These are phyloP conservation scores for Colletotrichum liriopes DNA, from an alignment of 2,329 filamentous ascomycete genomes.

Conservation along the genomic window DNA sequence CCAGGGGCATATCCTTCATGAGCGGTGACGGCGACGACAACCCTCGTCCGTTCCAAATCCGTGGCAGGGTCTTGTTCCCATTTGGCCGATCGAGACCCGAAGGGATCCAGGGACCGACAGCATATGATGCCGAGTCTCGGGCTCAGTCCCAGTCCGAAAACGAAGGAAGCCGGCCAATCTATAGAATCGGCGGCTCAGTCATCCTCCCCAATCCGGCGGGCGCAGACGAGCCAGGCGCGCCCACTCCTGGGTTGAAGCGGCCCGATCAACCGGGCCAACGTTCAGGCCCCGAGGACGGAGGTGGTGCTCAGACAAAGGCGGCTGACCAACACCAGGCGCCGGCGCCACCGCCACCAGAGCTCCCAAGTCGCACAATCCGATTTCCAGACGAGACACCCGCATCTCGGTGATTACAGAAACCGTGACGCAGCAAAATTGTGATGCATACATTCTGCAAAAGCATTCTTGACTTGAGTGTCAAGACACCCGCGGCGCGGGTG, in stretches of 20 bases:
- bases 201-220: conserved; percentile 46
- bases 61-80: conserved; percentile 49
- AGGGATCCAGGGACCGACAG: conserved; percentile 3
- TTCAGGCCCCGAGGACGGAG: conserved; percentile 4
- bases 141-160: conserved; percentile 12
- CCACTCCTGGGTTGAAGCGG: conserved; percentile 9
- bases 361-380: conserved; percentile 57
- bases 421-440: conserved; percentile 3
- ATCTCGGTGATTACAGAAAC: conserved; percentile 21
- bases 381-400: conserved; percentile 58
- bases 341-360: conserved; percentile 45
- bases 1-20: conserved; percentile 48
- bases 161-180: conserved; percentile 49
- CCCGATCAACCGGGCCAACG: conserved; percentile 17
- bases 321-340: conserved; percentile 49
- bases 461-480: background rate
- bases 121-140: conserved; percentile 27
- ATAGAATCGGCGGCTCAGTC: conserved; percentile 59
- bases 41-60: conserved; percentile 48
- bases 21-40: conserved; percentile 44
- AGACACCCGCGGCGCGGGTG: background rate
- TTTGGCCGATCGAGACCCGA: conserved; percentile 42
- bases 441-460: conserved; percentile 8
- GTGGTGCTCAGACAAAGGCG: conserved; percentile 10
- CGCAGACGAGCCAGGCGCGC: conserved; percentile 14